phyloP scores from a whole-genome alignment of 352 stramenopile genomes.

The Phytophthora fragariaefolia region DNA sequence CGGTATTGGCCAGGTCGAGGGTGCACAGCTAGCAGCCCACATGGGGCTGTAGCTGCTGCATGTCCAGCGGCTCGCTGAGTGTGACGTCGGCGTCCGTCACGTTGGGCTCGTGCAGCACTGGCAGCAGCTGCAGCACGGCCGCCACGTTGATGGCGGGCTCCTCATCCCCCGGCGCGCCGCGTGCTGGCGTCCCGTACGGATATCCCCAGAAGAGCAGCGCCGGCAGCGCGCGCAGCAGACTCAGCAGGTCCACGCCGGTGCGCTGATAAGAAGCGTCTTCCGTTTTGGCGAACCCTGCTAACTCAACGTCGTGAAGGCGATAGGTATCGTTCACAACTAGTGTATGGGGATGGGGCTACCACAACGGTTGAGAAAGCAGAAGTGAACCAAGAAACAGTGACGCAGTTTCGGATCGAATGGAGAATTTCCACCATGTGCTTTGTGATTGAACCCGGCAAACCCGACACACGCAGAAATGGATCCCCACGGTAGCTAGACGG shows the following conservation, averaged over 20 bases:
- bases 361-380: no score
- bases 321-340: no score
- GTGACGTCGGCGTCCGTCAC: constrained; percentile 43
- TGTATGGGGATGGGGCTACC: no score
- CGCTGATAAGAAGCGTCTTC: no score
- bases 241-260: constrained; percentile 50
- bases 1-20: constrained; percentile 44
- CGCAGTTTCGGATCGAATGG: no score
- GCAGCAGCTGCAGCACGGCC: constrained; percentile 40
- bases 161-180: constrained; percentile 23
- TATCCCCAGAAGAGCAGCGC: constrained; percentile 53
- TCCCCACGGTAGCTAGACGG: no score
- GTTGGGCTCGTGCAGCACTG: constrained; percentile 45
- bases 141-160: constrained; percentile 49
- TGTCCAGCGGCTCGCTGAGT: constrained; percentile 33
- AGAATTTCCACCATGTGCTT: no score
- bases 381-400: no score
- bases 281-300: no score
- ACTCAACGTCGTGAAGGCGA: no score
- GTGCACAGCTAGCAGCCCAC: constrained; percentile 22
- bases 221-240: constrained; percentile 41
- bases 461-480: no score
- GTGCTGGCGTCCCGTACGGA: constrained; percentile 39
- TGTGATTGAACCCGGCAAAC: no score
- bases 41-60: not conserved